Percentiles rank a stretch among this genome's conserved stretches.
Evolutionary conservation across 805 yeast genomes (phyloP).

Genomic region (Suhomyces sp.): DNA sequence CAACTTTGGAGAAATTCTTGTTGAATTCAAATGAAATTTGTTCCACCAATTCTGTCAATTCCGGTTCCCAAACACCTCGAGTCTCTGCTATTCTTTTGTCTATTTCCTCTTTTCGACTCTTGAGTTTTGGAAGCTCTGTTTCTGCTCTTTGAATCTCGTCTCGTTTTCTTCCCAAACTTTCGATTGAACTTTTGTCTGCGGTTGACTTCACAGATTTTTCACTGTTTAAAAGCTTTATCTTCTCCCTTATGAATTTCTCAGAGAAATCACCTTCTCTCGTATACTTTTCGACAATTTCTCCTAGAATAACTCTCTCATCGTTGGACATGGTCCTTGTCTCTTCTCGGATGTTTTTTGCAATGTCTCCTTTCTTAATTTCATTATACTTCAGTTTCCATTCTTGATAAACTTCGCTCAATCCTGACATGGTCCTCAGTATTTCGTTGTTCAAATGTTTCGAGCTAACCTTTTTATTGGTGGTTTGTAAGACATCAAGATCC

Average conservation of each 20-base stretch:
- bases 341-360: constrained; percentile 35
- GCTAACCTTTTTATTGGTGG: constrained; percentile 19
- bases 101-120: constrained; percentile 22
- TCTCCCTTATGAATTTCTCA: constrained; percentile 35
- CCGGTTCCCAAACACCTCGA: constrained; percentile 58
- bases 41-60: constrained; percentile 50
- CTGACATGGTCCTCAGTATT: constrained; percentile 25
- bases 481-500: constrained; percentile 16
- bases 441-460: constrained; percentile 25
- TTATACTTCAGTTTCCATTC: constrained; percentile 34
- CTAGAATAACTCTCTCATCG: constrained; percentile 39
- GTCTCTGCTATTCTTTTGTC: constrained; percentile 40
- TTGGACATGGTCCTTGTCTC: constrained; percentile 38
- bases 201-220: constrained; percentile 40
- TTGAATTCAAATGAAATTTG: constrained; percentile 66
- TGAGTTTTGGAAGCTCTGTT: constrained; percentile 37
- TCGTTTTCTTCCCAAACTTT: constrained; percentile 40
- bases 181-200: constrained; percentile 38
- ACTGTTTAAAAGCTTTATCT: constrained; percentile 46
- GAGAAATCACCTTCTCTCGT: constrained; percentile 37
- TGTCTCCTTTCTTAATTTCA: constrained; percentile 40
- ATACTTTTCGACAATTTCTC: constrained; percentile 38
- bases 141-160: constrained; percentile 34
- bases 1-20: constrained; percentile 66
- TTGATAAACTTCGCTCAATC: constrained; percentile 31